Evolutionary conservation across 148 eudicot species (phyloP).

Genomic region (Fagopyrum homotropicum): DNA sequence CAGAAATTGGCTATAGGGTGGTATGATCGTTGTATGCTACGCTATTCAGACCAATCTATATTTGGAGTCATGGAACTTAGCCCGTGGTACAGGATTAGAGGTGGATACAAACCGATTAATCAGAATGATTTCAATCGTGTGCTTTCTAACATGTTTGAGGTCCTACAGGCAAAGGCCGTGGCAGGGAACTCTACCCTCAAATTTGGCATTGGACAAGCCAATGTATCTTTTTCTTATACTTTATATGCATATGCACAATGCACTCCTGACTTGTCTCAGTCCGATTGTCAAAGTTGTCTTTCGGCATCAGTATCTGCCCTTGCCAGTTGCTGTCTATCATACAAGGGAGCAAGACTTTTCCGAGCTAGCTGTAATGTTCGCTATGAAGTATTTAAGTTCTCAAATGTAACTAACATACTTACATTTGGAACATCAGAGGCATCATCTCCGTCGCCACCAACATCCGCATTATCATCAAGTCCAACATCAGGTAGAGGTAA

Average conservation of each 20-base stretch:
- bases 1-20: slow-evolving; percentile 26
- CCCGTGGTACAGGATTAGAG: background rate
- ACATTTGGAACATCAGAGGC: background rate
- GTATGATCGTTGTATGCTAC: slow-evolving; percentile 24
- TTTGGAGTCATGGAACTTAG: slow-evolving; percentile 8
- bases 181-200: too few species aligned
- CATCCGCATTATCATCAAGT: background rate
- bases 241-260: slow-evolving; percentile 7
- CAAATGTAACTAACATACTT: background rate
- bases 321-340: background rate
- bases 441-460: background rate
- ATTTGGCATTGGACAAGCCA: too few species aligned
- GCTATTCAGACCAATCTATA: slow-evolving; percentile 19
- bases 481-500: background rate
- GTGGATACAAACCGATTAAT: background rate
- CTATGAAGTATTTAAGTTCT: background rate
- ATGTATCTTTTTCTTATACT: too few species aligned
- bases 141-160: too few species aligned
- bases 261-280: slow-evolving; percentile 18
- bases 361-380: slow-evolving; percentile 17
- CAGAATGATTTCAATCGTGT: too few species aligned
- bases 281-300: slow-evolving; percentile 15
- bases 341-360: background rate
- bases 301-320: background rate
- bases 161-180: too few species aligned